phyloP scores from a whole-genome alignment of 257 asterid species.

The Sherardia arvensis region DNA sequence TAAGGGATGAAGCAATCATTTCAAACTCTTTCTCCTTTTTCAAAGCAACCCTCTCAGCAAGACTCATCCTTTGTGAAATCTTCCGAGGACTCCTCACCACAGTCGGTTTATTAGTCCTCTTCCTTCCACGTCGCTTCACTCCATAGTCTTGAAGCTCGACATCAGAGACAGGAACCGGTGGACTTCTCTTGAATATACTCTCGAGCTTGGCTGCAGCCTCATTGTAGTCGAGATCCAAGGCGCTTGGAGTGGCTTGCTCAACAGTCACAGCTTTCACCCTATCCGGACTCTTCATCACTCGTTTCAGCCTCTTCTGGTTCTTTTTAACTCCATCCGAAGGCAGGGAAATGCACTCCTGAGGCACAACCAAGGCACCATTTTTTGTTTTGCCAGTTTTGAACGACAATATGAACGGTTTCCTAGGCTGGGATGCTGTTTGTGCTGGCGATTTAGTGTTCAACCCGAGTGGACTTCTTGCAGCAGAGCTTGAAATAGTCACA shows the following conservation, averaged over 20 bases:
- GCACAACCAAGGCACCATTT: conserved; percentile 38
- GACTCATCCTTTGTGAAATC: conserved; percentile 53
- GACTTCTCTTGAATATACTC: conserved; percentile 45
- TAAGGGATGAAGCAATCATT: conserved; percentile 19
- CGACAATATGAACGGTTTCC: conserved; percentile 42
- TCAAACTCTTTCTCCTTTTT: conserved; percentile 39
- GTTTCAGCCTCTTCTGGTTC: conserved; percentile 35
- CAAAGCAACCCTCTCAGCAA: conserved; percentile 60
- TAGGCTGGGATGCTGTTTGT: conserved; percentile 30
- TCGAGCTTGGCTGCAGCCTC: conserved; percentile 83
- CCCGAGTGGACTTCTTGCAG: conserved; percentile 30
- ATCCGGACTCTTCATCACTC: conserved; percentile 32
- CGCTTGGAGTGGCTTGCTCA: conserved; percentile 41
- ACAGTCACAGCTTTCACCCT: conserved; percentile 44
- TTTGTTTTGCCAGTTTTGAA: conserved; percentile 48
- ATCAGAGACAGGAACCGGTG: conserved; percentile 29
- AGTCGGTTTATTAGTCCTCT: conserved; percentile 28
- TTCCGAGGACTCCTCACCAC: conserved; percentile 42
- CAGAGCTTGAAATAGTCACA: conserved; percentile 44
- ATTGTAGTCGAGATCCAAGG: conserved; percentile 56
- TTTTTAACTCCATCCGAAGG: conserved; percentile 48
- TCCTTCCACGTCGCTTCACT: conserved; percentile 38
- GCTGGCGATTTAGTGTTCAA: conserved; percentile 25
- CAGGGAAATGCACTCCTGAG: conserved; percentile 45
- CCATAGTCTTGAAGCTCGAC: conserved; percentile 28